Evolutionary conservation across 2,329 filamentous ascomycete genomes (phyloP), one percentile per base, ranked within the genome.

Genomic region (Ceratocystis cubensis): DNA sequence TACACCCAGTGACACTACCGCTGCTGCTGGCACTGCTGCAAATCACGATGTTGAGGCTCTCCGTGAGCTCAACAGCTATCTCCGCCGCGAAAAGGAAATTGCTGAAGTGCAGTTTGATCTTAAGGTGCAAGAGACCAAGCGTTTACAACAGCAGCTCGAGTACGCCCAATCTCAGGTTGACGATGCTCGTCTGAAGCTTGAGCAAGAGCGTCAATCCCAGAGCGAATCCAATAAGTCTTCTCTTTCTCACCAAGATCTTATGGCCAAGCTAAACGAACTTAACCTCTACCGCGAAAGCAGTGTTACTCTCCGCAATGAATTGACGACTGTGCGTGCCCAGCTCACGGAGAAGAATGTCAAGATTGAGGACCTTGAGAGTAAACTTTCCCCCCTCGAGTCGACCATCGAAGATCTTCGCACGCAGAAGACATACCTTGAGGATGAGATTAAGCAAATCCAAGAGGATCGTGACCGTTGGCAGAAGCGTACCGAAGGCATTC

Each of bases 231-330:
- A 88, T 61, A 84, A 88, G 70, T 87, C 82, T 66, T 87, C 88
- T 13, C 82, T 89, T 73, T 90, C 86, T 63, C 91, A 96, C 73
- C 91, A 89, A 73, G 91, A 96, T 72, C 82, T 99, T 3, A 91
- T 96, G 85, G 87, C 95, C 70, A 96, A 95, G 70, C 83, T 99
- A 69, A 94, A 96, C 72, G 91, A 99, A 75, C 84, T 99, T 68
- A 99, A 99, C 72, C 81, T 96, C 17, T 96, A 95, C 80, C 88
- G 94, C 10, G 94, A 99, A 76, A 96, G 92, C 78, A 96, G 89
- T 71, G 89, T 89, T 66, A 94, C 93, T 0, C 81, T 99, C 17
- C 89, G 95, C 56, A 91, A 89, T 71, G 92, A 99, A 74, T 86
- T 89, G 68, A 85, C 88, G 66, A 87, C 91, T 71, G 84, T 90